Percentiles rank a stretch among this genome's conserved stretches.
Conservation (phyloP, 2,329 filamentous ascomycete genomes). For the Lasiodiplodia sp. region DNA sequence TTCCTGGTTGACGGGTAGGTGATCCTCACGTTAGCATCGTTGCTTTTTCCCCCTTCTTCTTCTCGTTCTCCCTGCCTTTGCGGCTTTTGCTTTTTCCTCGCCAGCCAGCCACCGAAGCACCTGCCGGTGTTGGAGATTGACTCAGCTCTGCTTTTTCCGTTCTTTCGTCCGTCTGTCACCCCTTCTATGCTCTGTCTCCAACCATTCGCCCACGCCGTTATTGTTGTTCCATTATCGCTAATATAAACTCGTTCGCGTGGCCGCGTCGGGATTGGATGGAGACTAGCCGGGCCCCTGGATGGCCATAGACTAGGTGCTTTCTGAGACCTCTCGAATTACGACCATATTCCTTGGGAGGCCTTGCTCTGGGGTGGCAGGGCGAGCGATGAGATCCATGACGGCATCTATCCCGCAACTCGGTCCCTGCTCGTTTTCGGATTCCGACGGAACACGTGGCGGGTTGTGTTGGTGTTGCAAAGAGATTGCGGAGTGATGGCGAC, state of each 20-base stretch:
- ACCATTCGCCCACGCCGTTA: background rate
- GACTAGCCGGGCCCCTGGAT: background rate
- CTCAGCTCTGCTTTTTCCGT: conserved; percentile 12
- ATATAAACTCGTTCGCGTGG: conserved; percentile 3
- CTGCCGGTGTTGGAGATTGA: conserved; percentile 6
- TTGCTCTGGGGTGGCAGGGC: background rate
- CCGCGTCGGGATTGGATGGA: background rate
- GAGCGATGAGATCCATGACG: background rate
- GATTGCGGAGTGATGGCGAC: background rate
- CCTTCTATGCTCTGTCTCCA: background rate
- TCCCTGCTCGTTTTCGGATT: background rate
- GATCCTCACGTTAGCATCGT: background rate
- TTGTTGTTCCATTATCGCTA: background rate
- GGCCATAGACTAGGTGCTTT: background rate
- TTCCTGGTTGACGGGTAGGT: conserved; percentile 3
- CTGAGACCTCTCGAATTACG: background rate
- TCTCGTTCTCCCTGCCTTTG: background rate
- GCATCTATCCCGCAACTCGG: conserved; percentile 12
- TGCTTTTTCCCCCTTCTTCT: background rate
- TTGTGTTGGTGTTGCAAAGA: background rate
- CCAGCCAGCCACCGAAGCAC: conserved; percentile 22
- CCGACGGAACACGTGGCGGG: background rate
- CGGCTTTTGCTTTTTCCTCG: conserved; percentile 4
- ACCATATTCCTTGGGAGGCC: background rate
- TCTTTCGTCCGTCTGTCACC: background rate